phyloP scores from a whole-genome alignment of 2,329 filamentous ascomycete genomes.

The Arthroderma sp. region DNA sequence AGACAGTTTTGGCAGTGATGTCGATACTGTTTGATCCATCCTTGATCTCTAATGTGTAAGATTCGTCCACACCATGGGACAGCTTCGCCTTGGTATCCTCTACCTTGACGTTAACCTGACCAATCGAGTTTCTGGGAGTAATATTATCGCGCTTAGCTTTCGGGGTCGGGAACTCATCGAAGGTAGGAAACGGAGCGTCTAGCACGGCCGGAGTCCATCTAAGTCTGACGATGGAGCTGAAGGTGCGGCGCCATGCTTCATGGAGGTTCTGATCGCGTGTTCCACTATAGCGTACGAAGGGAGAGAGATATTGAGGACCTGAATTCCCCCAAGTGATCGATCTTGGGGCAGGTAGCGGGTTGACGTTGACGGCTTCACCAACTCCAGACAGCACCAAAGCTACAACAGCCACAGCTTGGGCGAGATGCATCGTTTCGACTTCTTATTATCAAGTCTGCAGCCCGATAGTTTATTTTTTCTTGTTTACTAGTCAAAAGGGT shows the following conservation, averaged over 20 bases:
- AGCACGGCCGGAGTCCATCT: conserved; percentile 44
- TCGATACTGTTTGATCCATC: conserved; percentile 31
- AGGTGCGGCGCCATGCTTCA: conserved; percentile 42
- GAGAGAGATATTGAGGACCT: conserved; percentile 36
- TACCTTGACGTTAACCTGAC: conserved; percentile 37
- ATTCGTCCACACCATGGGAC: conserved; percentile 46
- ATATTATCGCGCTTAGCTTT: conserved; percentile 21
- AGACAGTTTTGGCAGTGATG: conserved; percentile 41
- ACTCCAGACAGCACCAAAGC: conserved; percentile 19
- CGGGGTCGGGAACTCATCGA: conserved; percentile 38
- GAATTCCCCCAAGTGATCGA: conserved; percentile 43
- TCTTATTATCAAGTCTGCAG: not conserved
- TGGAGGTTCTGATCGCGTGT: conserved; percentile 29
- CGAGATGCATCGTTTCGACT: conserved; percentile 10
- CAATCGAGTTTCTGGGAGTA: conserved; percentile 23
- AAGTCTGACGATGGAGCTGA: conserved; percentile 36
- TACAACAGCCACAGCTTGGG: conserved; percentile 8
- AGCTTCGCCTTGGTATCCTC: conserved; percentile 37
- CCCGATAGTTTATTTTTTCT: not conserved
- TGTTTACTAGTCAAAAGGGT: not conserved
- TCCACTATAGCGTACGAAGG: conserved; percentile 30
- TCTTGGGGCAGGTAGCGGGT: conserved; percentile 44
- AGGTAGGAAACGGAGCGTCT: conserved; percentile 41
- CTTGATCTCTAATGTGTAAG: conserved; percentile 40
- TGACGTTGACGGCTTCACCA: conserved; percentile 38